Conservation (phyloP, 2,329 filamentous ascomycete genomes). For the Diaporthe vexans region DNA sequence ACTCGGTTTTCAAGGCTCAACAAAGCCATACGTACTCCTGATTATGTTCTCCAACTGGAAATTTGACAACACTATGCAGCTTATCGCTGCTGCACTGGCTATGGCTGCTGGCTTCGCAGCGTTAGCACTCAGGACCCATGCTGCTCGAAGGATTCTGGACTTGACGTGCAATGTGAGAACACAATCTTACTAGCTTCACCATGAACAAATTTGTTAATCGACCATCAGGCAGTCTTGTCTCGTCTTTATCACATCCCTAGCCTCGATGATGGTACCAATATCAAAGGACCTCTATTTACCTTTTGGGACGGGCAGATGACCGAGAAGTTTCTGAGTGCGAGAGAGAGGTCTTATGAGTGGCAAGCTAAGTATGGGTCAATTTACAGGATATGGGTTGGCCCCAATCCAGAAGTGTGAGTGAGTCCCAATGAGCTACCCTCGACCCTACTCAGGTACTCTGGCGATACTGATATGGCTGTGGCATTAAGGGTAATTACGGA, state of each 20-base stretch:
- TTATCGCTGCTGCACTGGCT: slow-evolving; percentile 1
- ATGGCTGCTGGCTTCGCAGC: neutral
- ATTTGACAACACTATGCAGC: neutral
- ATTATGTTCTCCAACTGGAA: neutral
- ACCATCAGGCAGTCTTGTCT: neutral
- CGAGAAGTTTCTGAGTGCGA: neutral
- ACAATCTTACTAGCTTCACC: no score
- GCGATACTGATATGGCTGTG: neutral
- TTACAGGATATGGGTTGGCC: slow-evolving; percentile 8
- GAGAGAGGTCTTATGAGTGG: slow-evolving; percentile 13
- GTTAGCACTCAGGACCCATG: neutral
- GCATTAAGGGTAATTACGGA: neutral
- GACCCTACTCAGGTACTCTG: no score
- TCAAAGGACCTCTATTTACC: slow-evolving; percentile 1
- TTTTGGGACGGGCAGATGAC: slow-evolving; percentile 21
- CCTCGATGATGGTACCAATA: slow-evolving; percentile 2
- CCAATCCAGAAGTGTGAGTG: slow-evolving; percentile 7
- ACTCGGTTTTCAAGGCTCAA: no score
- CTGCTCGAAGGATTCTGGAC: slow-evolving; percentile 13
- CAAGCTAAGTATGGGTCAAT: neutral
- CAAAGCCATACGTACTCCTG: no score
- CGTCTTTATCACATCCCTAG: neutral
- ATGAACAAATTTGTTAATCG: no score
- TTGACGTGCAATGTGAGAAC: neutral
- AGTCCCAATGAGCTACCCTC: neutral